Evolutionary conservation across 2,329 filamentous ascomycete species (phyloP), one percentile per base, ranked within the genome.

Genomic region (Bipolaris cookei): DNA sequence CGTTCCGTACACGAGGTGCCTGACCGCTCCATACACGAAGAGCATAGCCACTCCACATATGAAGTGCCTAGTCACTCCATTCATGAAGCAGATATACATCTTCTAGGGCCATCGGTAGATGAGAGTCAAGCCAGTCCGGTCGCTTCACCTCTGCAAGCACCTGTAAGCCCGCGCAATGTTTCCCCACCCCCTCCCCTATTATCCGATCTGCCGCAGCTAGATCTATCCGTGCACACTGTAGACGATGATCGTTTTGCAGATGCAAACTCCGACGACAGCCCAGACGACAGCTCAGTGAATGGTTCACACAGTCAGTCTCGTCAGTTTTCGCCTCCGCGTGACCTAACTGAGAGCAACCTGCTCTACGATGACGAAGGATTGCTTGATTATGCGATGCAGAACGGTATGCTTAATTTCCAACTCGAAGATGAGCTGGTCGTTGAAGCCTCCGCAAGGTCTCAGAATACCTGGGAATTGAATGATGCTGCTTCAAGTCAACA

Each of bases 211-310:
- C 34, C 43, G 21, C 54, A 10, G 2, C 55, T 75, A 41, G 54
- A 61, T 14, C 63, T 62, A 6, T 77, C 75, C 7, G 43, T 65
- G 4, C 65, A 70, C 18, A 76, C 74, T 20, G 68, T 67, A 28
- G 78, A 78, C 51, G 74, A 77, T 37, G 76, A 79, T 55, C 64
- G 76, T 18, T 79, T 78, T 63, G 76, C 78, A 18, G 77, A 80
- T 64, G 77, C 77, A 37, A 66, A 62, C 18, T 76, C 75, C n/a
- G 74, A 77, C 18, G 71, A 76, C 21, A 70, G 71, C 1, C 37
- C 67, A 32, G 59, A 64, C 32, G 59, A 54, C 7, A 63, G 48
- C 37, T 59, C 49, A 7, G 54, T 62, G 37, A 47, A 41, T 25
- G 46, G 57, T 16, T 59, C 51, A 11, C 35, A 38, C n/a, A 30